Conservation (phyloP, 2,329 filamentous ascomycete species). For the Aspergillus thermomutatus region DNA sequence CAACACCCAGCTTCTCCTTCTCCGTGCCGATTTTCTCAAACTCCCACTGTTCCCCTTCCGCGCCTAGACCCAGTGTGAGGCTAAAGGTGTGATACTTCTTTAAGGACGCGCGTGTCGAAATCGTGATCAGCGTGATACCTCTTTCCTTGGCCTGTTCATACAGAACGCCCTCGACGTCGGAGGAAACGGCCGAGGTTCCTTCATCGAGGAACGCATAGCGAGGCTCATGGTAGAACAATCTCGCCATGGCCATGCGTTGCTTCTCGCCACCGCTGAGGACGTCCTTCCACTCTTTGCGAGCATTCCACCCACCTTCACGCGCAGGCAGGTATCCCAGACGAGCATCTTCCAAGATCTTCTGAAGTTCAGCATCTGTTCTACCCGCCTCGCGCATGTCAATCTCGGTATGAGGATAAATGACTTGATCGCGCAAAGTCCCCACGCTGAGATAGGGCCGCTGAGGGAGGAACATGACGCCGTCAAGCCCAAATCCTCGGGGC, state of each 20-base stretch:
- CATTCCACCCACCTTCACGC: conserved; percentile 94
- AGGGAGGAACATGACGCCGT: conserved; percentile 98
- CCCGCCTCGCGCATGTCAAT: conserved; percentile 85
- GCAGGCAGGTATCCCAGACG: conserved; percentile 84
- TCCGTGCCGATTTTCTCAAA: conserved; percentile 92
- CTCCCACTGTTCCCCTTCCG: conserved; percentile 82
- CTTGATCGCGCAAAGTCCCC: conserved; percentile 90
- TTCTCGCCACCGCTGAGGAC: conserved; percentile 97
- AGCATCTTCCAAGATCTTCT: conserved; percentile 75
- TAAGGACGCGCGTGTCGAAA: conserved; percentile 88
- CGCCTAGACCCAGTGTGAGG: conserved; percentile 76
- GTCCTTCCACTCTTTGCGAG: conserved; percentile 97
- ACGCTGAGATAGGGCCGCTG: conserved; percentile 90
- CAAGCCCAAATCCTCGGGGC: conserved; percentile 73
- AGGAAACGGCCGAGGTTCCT: conserved; percentile 84
- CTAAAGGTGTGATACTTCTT: conserved; percentile 96
- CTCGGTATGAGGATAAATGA: conserved; percentile 95
- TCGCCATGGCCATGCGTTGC: conserved; percentile 87
- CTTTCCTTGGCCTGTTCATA: conserved; percentile 92
- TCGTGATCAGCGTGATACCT: conserved; percentile 93
- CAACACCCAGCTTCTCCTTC: conserved; percentile 86
- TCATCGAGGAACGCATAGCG: conserved; percentile 93
- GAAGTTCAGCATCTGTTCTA: conserved; percentile 73
- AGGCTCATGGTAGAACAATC: conserved; percentile 91
- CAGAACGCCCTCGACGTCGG: conserved; percentile 87